These are phyloP conservation scores for Ophiocordyceps robertsii DNA, from an alignment of 2,329 filamentous ascomycete species.

Conservation along the genomic window DNA sequence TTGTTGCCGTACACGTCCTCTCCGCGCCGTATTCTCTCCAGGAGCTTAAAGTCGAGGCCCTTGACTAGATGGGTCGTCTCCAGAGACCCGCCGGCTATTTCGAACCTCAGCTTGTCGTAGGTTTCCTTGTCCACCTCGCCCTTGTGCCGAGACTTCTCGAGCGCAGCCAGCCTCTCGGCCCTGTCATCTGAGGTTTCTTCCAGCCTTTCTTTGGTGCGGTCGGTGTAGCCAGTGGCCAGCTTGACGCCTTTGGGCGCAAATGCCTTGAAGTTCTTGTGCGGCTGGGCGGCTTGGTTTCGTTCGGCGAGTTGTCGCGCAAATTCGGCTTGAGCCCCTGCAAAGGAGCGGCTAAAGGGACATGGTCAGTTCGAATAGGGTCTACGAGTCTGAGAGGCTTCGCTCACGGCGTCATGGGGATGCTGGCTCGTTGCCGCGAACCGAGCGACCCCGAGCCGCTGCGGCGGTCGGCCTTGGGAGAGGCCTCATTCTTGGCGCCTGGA, in stretches of 20 bases:
- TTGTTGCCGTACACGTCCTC: slow-evolving; percentile 48
- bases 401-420: slow-evolving; percentile 90
- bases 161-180: slow-evolving; percentile 55
- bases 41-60: slow-evolving; percentile 73
- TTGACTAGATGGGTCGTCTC: slow-evolving; percentile 79
- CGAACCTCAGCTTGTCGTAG: slow-evolving; percentile 59
- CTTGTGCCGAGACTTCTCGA: slow-evolving; percentile 72
- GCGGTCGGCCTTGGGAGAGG: slow-evolving; percentile 20
- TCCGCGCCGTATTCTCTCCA: slow-evolving; percentile 54
- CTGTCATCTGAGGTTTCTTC: slow-evolving; percentile 39
- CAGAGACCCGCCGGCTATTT: slow-evolving; percentile 74
- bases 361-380: slow-evolving; percentile 3
- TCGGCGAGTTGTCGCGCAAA: slow-evolving; percentile 81
- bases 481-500: slow-evolving; percentile 28
- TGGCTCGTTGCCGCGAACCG: slow-evolving; percentile 65
- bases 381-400: slow-evolving; percentile 15
- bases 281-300: slow-evolving; percentile 40
- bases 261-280: slow-evolving; percentile 62
- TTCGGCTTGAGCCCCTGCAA: slow-evolving; percentile 42
- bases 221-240: slow-evolving; percentile 68
- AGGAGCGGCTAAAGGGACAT: slow-evolving; percentile 41
- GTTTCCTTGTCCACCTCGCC: slow-evolving; percentile 71
- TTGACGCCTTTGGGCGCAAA: slow-evolving; percentile 73
- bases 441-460: slow-evolving; percentile 33
- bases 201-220: slow-evolving; percentile 58